A percentile compares a stretch with the other conserved stretches of the same genome.
Conservation (phyloP, 345 rosid genomes). For the Leavenworthia alabamica region DNA sequence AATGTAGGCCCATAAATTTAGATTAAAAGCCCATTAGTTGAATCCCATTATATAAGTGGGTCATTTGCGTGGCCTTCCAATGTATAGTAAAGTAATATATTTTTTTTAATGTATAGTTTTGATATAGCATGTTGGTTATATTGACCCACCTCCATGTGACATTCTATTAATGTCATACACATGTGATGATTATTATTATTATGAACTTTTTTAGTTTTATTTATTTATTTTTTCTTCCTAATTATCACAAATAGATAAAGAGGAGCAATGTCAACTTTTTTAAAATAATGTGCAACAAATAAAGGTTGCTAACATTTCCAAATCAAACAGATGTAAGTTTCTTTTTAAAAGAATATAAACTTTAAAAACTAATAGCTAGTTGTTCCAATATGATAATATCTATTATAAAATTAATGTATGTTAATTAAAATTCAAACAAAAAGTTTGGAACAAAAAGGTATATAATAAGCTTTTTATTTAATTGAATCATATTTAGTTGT, state of each 20-base stretch:
- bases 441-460: background rate
- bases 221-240: too few species aligned
- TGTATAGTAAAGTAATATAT: too few species aligned
- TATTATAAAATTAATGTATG: background rate
- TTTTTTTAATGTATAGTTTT: background rate
- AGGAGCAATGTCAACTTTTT: background rate
- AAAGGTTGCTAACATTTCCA: background rate
- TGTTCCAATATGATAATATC: background rate
- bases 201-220: background rate
- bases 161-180: slow-evolving; percentile 23
- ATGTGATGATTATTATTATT: slow-evolving; percentile 18
- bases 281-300: background rate
- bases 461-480: background rate
- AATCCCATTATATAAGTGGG: background rate
- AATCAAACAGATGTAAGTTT: background rate
- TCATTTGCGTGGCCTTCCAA: background rate
- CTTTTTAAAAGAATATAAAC: background rate
- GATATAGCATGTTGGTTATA: background rate
- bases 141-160: slow-evolving; percentile 26
- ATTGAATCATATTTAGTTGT: background rate
- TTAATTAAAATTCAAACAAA: background rate
- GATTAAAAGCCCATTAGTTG: background rate
- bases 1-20: background rate
- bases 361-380: background rate
- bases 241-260: background rate